Conservation (phyloP, 805 yeast genomes). For the Candida coleopterorum region DNA sequence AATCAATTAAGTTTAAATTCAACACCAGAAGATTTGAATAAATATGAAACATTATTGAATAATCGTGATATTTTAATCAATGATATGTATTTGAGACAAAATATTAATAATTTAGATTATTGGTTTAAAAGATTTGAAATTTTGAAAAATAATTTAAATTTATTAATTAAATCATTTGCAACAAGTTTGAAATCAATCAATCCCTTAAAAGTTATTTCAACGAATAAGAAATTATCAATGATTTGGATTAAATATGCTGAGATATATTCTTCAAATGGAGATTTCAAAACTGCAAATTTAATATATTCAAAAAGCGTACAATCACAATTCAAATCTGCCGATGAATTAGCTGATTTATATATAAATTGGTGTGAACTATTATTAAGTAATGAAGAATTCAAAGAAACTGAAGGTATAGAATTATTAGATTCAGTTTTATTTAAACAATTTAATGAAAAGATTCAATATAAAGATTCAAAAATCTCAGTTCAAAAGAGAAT, state of each 20-base stretch:
- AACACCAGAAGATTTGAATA: slow-evolving; percentile 4
- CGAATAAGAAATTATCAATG: slow-evolving; percentile 38
- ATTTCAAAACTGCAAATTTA: slow-evolving; percentile 54
- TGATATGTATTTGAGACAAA: slow-evolving; percentile 62
- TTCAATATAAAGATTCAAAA: slow-evolving; percentile 33
- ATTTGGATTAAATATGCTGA: slow-evolving; percentile 71
- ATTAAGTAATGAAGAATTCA: slow-evolving; percentile 42
- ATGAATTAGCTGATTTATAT: slow-evolving; percentile 68
- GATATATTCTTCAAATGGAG: slow-evolving; percentile 53
- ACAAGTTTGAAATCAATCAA: slow-evolving; percentile 63
- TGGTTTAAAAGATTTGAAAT: slow-evolving; percentile 65
- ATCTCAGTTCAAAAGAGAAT: slow-evolving; percentile 54
- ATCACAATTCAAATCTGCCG: slow-evolving; percentile 59
- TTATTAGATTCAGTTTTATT: slow-evolving; percentile 31
- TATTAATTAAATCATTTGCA: slow-evolving; percentile 48
- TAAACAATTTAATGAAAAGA: slow-evolving; percentile 8
- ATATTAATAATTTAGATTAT: slow-evolving; percentile 53
- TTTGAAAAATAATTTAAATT: slow-evolving; percentile 38
- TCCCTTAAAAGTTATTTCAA: slow-evolving; percentile 44
- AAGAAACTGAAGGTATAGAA: slow-evolving; percentile 37
- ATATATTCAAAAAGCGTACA: slow-evolving; percentile 61
- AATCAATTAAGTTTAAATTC: slow-evolving; percentile 17
- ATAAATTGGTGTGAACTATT: slow-evolving; percentile 73
- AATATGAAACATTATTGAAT: slow-evolving; percentile 53
- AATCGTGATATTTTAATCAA: slow-evolving; percentile 54